These are phyloP conservation scores for Fusarium ramigenum DNA, from an alignment of 2,329 filamentous ascomycete genomes.

Conservation along the genomic window DNA sequence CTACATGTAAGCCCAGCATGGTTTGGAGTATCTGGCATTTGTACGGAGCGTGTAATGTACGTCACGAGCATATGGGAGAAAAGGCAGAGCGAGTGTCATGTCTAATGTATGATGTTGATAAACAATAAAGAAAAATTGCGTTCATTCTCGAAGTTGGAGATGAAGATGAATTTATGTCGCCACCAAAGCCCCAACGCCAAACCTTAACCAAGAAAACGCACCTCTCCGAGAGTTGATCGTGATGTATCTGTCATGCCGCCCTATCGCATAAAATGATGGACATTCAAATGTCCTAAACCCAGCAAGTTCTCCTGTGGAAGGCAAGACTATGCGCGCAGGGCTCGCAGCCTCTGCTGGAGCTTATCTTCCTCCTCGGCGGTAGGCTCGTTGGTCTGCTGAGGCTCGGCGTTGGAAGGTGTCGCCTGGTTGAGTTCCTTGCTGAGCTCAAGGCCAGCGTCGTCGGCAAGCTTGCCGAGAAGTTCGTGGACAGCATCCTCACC, in stretches of 20 bases:
- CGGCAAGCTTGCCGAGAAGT: conserved; percentile 84
- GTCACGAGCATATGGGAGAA: background rate
- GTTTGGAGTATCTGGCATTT: background rate
- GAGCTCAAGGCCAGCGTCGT: conserved; percentile 87
- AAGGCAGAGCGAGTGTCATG: background rate
- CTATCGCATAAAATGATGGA: background rate
- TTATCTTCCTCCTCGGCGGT: conserved; percentile 83
- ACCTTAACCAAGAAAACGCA: conserved; percentile 31
- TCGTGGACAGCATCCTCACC: conserved; percentile 87
- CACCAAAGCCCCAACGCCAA: conserved; percentile 38
- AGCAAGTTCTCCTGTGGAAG: background rate
- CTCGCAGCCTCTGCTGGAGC: conserved; percentile 68
- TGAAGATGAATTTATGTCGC: conserved; percentile 31
- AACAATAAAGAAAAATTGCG: conserved; percentile 6
- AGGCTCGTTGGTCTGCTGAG: conserved; percentile 69
- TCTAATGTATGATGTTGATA: conserved; percentile 21
- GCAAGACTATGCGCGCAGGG: conserved; percentile 59
- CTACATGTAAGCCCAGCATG: conserved; percentile 74
- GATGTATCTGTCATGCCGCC: background rate
- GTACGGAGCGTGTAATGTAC: background rate
- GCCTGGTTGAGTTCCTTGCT: conserved; percentile 75
- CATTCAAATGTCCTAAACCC: background rate
- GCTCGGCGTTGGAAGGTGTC: conserved; percentile 65
- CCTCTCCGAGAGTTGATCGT: background rate
- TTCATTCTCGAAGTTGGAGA: conserved; percentile 11